Evolutionary conservation across 2,329 filamentous ascomycete species (phyloP).

Genomic region (Pseudogymnoascus sp.): DNA sequence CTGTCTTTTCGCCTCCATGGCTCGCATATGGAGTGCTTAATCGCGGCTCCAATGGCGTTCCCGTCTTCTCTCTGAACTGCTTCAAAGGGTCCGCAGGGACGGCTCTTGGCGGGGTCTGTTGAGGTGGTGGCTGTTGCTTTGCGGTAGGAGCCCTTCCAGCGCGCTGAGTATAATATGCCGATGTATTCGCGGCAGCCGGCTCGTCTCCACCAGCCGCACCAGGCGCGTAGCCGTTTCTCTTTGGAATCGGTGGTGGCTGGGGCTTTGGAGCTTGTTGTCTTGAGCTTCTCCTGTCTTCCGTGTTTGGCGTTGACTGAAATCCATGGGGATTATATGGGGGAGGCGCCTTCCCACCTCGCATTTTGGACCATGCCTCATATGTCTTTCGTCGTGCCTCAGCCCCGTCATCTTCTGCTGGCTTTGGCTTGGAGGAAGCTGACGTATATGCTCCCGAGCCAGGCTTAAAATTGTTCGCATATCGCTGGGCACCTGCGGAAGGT

Average conservation of each 20-base stretch:
- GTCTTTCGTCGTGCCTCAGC: conserved; percentile 23
- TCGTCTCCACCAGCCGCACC: conserved; percentile 26
- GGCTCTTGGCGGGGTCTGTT: conserved; percentile 10
- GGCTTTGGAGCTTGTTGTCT: conserved; percentile 15
- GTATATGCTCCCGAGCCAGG: conserved; percentile 11
- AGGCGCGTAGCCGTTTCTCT: conserved; percentile 27
- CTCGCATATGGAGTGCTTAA: conserved; percentile 50
- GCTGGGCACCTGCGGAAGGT: conserved; percentile 24
- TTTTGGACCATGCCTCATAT: conserved; percentile 28
- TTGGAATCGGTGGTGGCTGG: conserved; percentile 14
- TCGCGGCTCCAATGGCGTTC: conserved; percentile 36
- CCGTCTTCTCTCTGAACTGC: conserved; percentile 35
- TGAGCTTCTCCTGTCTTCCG: conserved; percentile 20
- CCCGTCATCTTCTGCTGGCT: conserved; percentile 22
- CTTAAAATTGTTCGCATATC: conserved; percentile 21
- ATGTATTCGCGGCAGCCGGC: conserved; percentile 23
- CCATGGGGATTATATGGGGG: conserved; percentile 19
- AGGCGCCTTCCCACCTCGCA: conserved; percentile 17
- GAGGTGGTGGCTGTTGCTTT: conserved; percentile 21
- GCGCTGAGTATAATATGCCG: conserved; percentile 25
- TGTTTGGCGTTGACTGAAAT: conserved; percentile 16
- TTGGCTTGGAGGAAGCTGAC: conserved; percentile 17
- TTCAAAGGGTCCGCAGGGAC: conserved; percentile 36
- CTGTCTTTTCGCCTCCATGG: conserved; percentile 50
- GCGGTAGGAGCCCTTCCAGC: conserved; percentile 16